phyloP scores from a whole-genome alignment of 768 basidiomycete genomes.

The Podaxis mareebaensis region DNA sequence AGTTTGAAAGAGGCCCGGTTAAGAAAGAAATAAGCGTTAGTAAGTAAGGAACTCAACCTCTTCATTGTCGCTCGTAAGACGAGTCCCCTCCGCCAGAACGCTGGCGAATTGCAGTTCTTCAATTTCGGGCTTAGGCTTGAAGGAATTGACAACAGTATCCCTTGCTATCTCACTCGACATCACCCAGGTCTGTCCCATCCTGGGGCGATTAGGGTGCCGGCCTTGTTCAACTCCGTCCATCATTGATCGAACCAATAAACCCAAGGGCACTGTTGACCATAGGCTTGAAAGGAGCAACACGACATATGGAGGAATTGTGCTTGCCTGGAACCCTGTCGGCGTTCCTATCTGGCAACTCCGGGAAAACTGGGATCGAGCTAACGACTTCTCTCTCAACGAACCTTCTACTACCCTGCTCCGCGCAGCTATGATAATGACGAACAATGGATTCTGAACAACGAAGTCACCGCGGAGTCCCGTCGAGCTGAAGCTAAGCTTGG shows the following conservation, averaged over 20 bases:
- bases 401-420: neutral
- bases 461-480: neutral
- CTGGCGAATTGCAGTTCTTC: neutral
- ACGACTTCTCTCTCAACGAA: neutral
- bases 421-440: neutral
- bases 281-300: neutral
- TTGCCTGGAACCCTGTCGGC: neutral
- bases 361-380: neutral
- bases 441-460: neutral
- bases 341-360: neutral
- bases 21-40: no score
- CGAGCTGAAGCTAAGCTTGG: neutral
- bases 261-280: neutral
- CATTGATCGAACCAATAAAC: neutral
- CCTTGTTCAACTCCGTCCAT: neutral
- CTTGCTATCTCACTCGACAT: neutral
- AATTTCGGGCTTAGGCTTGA: neutral
- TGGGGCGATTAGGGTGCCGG: neutral
- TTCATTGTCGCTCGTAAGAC: neutral
- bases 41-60: neutral
- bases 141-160: neutral
- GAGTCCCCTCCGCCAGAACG: neutral
- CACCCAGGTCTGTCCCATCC: no score
- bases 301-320: neutral
- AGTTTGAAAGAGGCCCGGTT: conserved; percentile 23